phyloP scores from a whole-genome alignment of 768 basidiomycete genomes.

The Suillus clintonianus region DNA sequence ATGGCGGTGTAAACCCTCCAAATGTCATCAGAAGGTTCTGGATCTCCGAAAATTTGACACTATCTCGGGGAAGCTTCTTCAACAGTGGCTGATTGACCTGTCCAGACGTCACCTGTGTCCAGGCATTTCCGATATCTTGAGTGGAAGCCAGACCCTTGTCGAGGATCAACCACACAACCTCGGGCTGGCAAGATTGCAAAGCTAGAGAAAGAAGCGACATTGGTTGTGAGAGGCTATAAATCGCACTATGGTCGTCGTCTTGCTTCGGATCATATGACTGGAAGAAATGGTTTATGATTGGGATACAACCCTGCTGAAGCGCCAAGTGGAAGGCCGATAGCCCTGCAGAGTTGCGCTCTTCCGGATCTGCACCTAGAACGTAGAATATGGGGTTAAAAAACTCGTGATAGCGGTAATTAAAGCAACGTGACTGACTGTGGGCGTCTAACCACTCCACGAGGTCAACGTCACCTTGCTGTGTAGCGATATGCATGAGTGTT shows the following conservation, averaged over 20 bases:
- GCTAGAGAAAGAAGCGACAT: conserved; percentile 56
- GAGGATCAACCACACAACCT: conserved; percentile 64
- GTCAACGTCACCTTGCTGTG: conserved; percentile 52
- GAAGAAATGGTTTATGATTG: conserved; percentile 62
- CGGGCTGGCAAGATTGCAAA: conserved; percentile 60
- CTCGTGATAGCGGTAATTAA: conserved; percentile 25
- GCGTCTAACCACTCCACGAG: conserved; percentile 70
- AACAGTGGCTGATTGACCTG: conserved; percentile 27
- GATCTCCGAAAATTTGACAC: conserved; percentile 49
- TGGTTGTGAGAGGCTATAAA: conserved; percentile 48
- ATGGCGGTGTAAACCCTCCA: conserved; percentile 52
- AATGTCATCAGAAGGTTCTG: conserved; percentile 51
- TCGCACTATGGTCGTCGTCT: conserved; percentile 43
- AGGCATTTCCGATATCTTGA: conserved; percentile 52
- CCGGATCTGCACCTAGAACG: conserved; percentile 64
- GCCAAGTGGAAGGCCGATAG: conserved; percentile 71
- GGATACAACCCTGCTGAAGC: conserved; percentile 50
- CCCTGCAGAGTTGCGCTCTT: conserved; percentile 62
- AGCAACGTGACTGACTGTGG: conserved; percentile 54
- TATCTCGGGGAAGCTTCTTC: conserved; percentile 25
- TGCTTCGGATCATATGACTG: conserved; percentile 58
- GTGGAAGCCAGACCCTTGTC: conserved; percentile 53
- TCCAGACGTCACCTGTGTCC: conserved; percentile 48
- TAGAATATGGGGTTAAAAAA: conserved; percentile 9
- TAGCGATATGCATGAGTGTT: conserved; percentile 71